Base-by-base conservation (phyloP, 306 rosid genomes). In the Prosopis cineraria region DNA sequence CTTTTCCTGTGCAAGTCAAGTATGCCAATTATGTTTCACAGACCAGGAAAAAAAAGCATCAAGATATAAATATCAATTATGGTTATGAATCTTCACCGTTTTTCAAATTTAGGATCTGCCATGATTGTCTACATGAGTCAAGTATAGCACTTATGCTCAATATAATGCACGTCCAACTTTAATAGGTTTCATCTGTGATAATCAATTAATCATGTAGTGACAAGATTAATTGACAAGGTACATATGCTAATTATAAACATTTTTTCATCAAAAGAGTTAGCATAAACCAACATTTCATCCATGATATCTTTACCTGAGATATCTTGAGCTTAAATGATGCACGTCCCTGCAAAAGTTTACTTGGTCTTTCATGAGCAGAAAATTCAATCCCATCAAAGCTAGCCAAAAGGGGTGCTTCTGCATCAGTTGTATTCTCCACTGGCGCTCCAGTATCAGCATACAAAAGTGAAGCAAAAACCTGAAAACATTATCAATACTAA, bases 321-420 rank as follows among this genome's bases (percentile, higher is more conserved):
- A 92, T 90, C 90, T 91, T 94, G 77, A 94, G 92, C 91, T 91
- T 94, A 81, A 94, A 94, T 62, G 97, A 89, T 62, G 98, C 97
- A 55, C 91, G 97, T 56, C 97, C 98, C 75, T 87, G 78, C 85
- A 94, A 73, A 80, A 92, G 75, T 77, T 89, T 89, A 82, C 86
- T 88, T 22, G 98, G 95, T 70, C 92, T 85, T 68, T 88, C 92
- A 33, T 48, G 36, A 52, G 95, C 89, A 71, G 92, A 64, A 85
- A 87, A 90, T 80, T 94, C 98, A 71, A 85, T 68, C 73, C 98
- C 97, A 79, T 92, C 98, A 73, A 76, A 83, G 89, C 84, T 89
- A 80, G 82, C 86, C 87, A 90, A 87, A 79, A 94, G 93, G 33
- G 97, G 98, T 68, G 98, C 91, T 83, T 92, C 98, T 20, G 86